These are phyloP conservation scores for Venturiaceae sp. DNA, from an alignment of 2,329 filamentous ascomycete genomes.

Conservation along the genomic window DNA sequence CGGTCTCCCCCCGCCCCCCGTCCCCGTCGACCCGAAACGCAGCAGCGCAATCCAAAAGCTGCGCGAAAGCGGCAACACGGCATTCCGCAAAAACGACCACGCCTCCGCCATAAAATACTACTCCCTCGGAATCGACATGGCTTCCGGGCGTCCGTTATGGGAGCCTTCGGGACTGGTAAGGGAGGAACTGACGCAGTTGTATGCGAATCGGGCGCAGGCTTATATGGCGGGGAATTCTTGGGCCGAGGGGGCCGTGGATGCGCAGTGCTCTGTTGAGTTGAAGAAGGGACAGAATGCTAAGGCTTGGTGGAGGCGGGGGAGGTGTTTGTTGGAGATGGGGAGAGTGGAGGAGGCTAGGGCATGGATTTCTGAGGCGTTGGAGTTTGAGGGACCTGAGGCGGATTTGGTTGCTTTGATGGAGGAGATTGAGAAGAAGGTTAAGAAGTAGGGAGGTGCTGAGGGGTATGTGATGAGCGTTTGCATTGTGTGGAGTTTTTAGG, in stretches of 20 bases:
- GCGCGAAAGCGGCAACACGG: conserved; percentile 74
- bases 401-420: conserved; percentile 26
- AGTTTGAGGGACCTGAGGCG: conserved; percentile 61
- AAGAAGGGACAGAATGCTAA: conserved; percentile 83
- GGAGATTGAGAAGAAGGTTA: conserved; percentile 47
- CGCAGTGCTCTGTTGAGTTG: conserved; percentile 78
- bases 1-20: conserved; percentile 61
- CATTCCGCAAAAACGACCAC: conserved; percentile 70
- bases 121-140: conserved; percentile 83
- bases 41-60: conserved; percentile 81
- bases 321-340: conserved; percentile 86
- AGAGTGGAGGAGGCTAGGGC: conserved; percentile 70
- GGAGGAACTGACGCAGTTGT: conserved; percentile 73
- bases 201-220: conserved; percentile 82
- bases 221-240: conserved; percentile 75
- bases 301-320: conserved; percentile 84
- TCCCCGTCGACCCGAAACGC: conserved; percentile 89
- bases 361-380: conserved; percentile 68
- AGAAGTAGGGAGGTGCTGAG: conserved; percentile 1
- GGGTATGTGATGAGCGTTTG: neutral
- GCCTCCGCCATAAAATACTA: conserved; percentile 73
- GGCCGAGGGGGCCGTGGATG: conserved; percentile 81
- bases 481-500: neutral
- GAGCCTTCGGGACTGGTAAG: conserved; percentile 75
- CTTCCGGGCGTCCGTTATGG: conserved; percentile 70